Conservation (phyloP, 1,284 basidiomycete species). For the Leccinum brunneo-olivaceum region DNA sequence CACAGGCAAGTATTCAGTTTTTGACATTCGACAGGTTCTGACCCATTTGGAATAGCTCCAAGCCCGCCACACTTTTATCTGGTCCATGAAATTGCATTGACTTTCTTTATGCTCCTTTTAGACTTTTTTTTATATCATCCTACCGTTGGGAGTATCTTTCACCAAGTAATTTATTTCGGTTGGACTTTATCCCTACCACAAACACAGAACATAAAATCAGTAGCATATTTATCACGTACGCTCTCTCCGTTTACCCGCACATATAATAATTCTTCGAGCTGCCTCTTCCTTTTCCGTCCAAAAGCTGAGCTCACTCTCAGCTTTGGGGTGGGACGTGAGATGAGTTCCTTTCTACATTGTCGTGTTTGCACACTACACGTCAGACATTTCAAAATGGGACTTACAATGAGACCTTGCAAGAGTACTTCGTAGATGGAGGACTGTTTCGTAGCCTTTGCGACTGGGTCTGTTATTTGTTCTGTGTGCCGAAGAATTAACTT, state of each 20-base stretch:
- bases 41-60: constrained; percentile 12
- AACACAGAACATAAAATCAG: constrained; percentile 9
- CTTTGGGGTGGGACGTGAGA: constrained; percentile 49
- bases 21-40: neutral
- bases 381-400: constrained; percentile 24
- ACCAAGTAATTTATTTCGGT: constrained; percentile 20
- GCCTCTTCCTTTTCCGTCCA: constrained; percentile 56
- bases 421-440: constrained; percentile 72
- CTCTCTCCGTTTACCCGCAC: constrained; percentile 31
- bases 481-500: constrained; percentile 74
- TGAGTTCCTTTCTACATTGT: constrained; percentile 41
- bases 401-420: constrained; percentile 71
- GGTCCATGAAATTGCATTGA: constrained; percentile 13
- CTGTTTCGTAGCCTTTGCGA: constrained; percentile 62
- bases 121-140: constrained; percentile 7
- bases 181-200: constrained; percentile 10
- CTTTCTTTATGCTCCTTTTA: constrained; percentile 9
- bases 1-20: constrained; percentile 29
- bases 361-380: constrained; percentile 3
- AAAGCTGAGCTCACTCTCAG: constrained; percentile 51
- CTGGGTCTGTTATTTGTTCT: constrained; percentile 56
- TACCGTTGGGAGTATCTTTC: constrained; percentile 10
- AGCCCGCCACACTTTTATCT: constrained; percentile 8
- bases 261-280: constrained; percentile 47
- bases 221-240: constrained; percentile 16